phyloP scores from a whole-genome alignment of 495 filamentous ascomycete species.

The Pseudotulostoma volvatum region DNA sequence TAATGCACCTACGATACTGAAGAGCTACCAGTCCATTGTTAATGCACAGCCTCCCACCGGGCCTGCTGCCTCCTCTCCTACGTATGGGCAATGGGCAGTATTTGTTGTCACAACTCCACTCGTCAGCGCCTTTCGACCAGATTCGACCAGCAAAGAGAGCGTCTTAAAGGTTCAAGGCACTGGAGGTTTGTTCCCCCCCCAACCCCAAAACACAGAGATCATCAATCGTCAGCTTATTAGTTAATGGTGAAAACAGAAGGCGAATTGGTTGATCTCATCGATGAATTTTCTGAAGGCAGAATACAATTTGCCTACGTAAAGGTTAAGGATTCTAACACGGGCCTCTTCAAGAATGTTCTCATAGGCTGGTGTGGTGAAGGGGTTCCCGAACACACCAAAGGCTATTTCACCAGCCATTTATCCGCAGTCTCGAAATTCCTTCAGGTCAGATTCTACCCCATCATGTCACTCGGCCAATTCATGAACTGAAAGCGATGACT shows the following conservation, averaged over 20 bases:
- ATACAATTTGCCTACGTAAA: slow-evolving; percentile 96
- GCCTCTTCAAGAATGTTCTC: slow-evolving; percentile 79
- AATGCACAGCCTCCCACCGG: slow-evolving; percentile 52
- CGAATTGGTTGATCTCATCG: slow-evolving; percentile 83
- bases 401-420: slow-evolving; percentile 91
- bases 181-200: slow-evolving; percentile 44
- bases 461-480: slow-evolving; percentile 1
- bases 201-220: too few relatives aligned
- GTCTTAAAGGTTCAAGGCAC: slow-evolving; percentile 84
- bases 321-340: slow-evolving; percentile 85
- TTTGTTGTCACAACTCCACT: slow-evolving; percentile 84
- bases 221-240: too few relatives aligned
- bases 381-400: slow-evolving; percentile 94
- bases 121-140: slow-evolving; percentile 75
- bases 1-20: slow-evolving; percentile 81
- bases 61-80: slow-evolving; percentile 45
- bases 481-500: background rate
- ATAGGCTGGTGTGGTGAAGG: slow-evolving; percentile 97
- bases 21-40: slow-evolving; percentile 80
- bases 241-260: slow-evolving; percentile 46
- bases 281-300: slow-evolving; percentile 92
- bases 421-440: slow-evolving; percentile 77
- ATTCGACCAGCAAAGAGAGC: slow-evolving; percentile 72
- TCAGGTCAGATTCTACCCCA: slow-evolving; percentile 39
- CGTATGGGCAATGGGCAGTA: slow-evolving; percentile 74